Conservation (phyloP, 2,329 filamentous ascomycete genomes). For the Alternaria arbusti region DNA sequence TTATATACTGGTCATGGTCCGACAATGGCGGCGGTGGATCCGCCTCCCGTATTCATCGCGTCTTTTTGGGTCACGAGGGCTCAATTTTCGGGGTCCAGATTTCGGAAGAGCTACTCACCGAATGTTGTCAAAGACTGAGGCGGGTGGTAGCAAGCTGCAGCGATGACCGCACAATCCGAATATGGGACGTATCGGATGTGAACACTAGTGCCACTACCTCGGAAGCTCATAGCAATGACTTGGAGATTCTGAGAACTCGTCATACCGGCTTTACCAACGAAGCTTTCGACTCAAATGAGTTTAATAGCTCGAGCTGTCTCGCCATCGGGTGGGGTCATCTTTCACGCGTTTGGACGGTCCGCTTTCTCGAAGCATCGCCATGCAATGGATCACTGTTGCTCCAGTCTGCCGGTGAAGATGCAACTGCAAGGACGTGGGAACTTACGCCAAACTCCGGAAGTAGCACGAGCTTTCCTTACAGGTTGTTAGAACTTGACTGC, state of each 20-base stretch:
- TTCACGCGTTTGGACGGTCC: constrained; percentile 88
- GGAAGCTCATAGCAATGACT: constrained; percentile 27
- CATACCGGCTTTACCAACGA: constrained; percentile 55
- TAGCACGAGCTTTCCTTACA: constrained; percentile 22
- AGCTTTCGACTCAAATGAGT: constrained; percentile 26
- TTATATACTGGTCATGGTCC: constrained; percentile 83
- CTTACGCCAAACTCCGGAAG: constrained; percentile 15
- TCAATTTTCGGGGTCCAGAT: constrained; percentile 91
- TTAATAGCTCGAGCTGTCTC: constrained; percentile 52
- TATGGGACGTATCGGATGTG: constrained; percentile 79
- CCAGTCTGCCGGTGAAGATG: constrained; percentile 85
- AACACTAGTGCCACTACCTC: constrained; percentile 17
- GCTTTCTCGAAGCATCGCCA: constrained; percentile 60
- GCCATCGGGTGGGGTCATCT: constrained; percentile 83
- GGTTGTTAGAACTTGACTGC: constrained; percentile 61
- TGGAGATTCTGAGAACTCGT: constrained; percentile 33
- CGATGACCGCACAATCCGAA: constrained; percentile 85
- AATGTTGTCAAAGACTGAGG: constrained; percentile 48
- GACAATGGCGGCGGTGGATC: constrained; percentile 30
- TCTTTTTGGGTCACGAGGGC: constrained; percentile 78
- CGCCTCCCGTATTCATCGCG: constrained; percentile 56
- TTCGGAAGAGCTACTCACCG: constrained; percentile 54
- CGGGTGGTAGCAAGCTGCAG: constrained; percentile 89
- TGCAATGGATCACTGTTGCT: constrained; percentile 55
- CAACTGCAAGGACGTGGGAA: constrained; percentile 75